A percentile compares a stretch with the other conserved stretches of the same genome.
These are phyloP conservation scores for Claviceps monticola DNA, from an alignment of 2,329 filamentous ascomycete species.

Conservation along the genomic window DNA sequence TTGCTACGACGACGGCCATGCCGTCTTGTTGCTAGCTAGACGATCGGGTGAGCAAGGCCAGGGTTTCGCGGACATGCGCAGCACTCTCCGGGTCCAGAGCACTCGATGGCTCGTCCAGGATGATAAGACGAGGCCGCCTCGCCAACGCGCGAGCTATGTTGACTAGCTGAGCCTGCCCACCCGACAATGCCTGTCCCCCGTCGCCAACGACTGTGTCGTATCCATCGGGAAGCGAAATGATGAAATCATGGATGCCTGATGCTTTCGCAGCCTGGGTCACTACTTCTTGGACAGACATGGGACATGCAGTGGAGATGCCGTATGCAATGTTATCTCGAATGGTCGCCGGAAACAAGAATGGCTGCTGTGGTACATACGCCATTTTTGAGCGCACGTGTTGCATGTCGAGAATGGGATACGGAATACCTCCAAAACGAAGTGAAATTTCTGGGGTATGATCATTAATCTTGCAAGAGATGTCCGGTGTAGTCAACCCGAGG, in stretches of 20 bases:
- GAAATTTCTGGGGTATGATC: slow-evolving; percentile 11
- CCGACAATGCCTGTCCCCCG: slow-evolving; percentile 58
- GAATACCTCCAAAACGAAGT: slow-evolving; percentile 43
- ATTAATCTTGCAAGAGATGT: neutral
- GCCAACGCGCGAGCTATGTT: slow-evolving; percentile 70
- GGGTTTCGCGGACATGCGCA: slow-evolving; percentile 46
- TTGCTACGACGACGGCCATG: slow-evolving; percentile 67
- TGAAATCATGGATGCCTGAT: slow-evolving; percentile 63
- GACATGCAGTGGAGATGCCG: slow-evolving; percentile 45
- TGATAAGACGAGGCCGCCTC: slow-evolving; percentile 54
- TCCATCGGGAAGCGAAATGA: slow-evolving; percentile 48
- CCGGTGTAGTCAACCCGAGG: slow-evolving; percentile 50
- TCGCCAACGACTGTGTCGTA: slow-evolving; percentile 60
- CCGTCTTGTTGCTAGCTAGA: slow-evolving; percentile 12
- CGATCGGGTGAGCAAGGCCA: slow-evolving; percentile 36
- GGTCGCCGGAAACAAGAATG: slow-evolving; percentile 64
- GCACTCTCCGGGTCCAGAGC: slow-evolving; percentile 61
- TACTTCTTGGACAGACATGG: slow-evolving; percentile 29
- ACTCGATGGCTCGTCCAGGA: slow-evolving; percentile 80
- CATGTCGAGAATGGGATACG: slow-evolving; percentile 46
- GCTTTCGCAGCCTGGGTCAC: slow-evolving; percentile 38
- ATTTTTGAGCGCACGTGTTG: slow-evolving; percentile 45
- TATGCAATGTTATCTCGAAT: slow-evolving; percentile 75
- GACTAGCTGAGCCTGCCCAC: slow-evolving; percentile 71
- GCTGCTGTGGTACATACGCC: slow-evolving; percentile 55